These are phyloP conservation scores for Penicillium pancosmium DNA, from an alignment of 495 filamentous ascomycete species.

Conservation along the genomic window DNA sequence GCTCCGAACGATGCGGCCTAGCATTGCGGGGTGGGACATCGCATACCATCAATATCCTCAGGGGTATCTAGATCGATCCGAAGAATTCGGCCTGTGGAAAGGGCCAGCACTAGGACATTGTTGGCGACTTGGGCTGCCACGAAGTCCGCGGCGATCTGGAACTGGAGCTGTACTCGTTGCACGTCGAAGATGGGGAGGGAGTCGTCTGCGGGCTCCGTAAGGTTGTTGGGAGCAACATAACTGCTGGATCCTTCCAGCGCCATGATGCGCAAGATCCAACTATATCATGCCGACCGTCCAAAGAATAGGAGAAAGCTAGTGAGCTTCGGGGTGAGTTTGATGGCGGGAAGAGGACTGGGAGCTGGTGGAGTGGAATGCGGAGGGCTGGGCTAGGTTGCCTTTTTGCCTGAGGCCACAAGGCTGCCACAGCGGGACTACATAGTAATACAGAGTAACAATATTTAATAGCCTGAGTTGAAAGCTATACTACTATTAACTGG, in stretches of 20 bases:
- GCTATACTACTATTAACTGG: too few relatives aligned
- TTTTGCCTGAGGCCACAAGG: conserved; percentile 14
- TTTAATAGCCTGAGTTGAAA: too few relatives aligned
- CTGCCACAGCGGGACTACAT: neutral
- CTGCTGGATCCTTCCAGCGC: conserved; percentile 55
- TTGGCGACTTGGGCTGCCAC: conserved; percentile 96
- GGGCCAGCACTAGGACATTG: conserved; percentile 89
- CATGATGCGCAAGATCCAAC: conserved; percentile 49
- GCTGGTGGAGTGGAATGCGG: conserved; percentile 26
- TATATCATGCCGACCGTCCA: conserved; percentile 40
- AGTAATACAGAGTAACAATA: too few relatives aligned
- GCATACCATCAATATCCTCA: conserved; percentile 88
- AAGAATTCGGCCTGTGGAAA: conserved; percentile 85
- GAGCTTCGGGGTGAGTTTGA: conserved; percentile 16
- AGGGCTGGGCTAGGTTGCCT: conserved; percentile 15
- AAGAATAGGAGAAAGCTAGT: conserved; percentile 14
- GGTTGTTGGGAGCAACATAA: conserved; percentile 56
- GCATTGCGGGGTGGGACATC: conserved; percentile 17
- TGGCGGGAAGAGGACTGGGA: conserved; percentile 18
- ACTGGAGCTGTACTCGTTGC: conserved; percentile 86
- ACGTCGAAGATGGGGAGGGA: conserved; percentile 89
- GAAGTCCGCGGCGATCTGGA: conserved; percentile 88
- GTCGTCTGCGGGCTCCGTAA: conserved; percentile 59
- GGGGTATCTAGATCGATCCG: conserved; percentile 92
- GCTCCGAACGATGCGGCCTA: conserved; percentile 20